Base-by-base conservation (phyloP, 108 stramenopile species). In the Schizochytrium sp. region DNA sequence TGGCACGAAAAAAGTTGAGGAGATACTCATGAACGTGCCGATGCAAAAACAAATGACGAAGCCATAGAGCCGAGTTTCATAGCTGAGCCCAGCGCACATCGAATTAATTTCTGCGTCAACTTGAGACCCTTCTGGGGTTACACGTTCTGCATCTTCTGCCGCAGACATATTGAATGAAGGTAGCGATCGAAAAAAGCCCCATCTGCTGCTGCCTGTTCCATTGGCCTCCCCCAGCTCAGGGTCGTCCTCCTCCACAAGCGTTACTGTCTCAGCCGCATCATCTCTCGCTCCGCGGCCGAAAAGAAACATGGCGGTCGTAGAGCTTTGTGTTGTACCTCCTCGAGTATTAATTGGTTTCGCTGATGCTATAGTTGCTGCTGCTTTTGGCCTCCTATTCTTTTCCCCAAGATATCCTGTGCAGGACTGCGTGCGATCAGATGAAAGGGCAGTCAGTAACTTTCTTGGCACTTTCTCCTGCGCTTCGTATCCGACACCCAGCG, bases 51-150 rank as follows among this genome's bases (percentile, higher is more conserved):
- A 83, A 55, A 83, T 55, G 8, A 83, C 10, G 28, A 83, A 83
- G 53, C 76, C 76, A 28, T 83, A 83, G 0, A 83, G 76, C 15
- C 76, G 76, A 5, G 76, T 83, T 40, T 83, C 50, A 28, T 83
- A 83, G 76, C 76, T 83, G 50, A 83, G 47, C 50, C 40, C 76
- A 10, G 47, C 76, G 76, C 76, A 83, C 8, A 83, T 7, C 19
- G 64, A 38, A 38, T 38, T 69, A 8, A 69, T 44, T 15, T 69
- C 64, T 7, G 64, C 64, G 3, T 69, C 64, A 7, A 69, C 64
- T 0, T 69, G 19, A 38, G 64, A 28, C 19, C 42, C 28, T 69
- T 69, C 64, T 38, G 64, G 64, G 42, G 64, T 69, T 8, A 69
- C 64, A 44, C 64, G 64, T 44, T 69, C 64, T 7, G 64, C 64